These are phyloP conservation scores for Yamagishiella unicocca DNA, from an alignment of 139 green algal genomes.

Conservation along the genomic window DNA sequence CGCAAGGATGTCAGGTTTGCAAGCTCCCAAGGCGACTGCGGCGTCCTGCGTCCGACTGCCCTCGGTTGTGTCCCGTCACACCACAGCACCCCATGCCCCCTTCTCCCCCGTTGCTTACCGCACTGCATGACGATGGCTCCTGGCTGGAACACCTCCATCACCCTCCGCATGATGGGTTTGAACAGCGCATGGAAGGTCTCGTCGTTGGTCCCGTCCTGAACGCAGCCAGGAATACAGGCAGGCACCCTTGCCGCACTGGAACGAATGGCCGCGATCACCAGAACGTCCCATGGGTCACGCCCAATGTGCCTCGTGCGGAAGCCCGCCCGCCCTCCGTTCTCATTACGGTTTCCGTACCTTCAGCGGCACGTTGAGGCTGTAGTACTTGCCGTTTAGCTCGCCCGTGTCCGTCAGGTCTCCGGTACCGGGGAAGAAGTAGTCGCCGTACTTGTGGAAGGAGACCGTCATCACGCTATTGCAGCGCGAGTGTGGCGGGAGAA, in stretches of 20 bases:
- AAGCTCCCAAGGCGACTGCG: no score
- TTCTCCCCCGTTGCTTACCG: slow-evolving; percentile 55
- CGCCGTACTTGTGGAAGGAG: slow-evolving; percentile 95
- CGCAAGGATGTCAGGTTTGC: no score
- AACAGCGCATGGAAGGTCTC: slow-evolving; percentile 88
- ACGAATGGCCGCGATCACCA: no score
- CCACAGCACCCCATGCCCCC: no score
- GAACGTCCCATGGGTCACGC: no score
- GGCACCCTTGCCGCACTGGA: slow-evolving; percentile 34
- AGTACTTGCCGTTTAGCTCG: slow-evolving; percentile 81
- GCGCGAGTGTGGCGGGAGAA: no score
- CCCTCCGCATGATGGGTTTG: slow-evolving; percentile 85
- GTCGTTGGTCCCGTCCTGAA: slow-evolving; percentile 90
- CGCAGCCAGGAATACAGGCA: slow-evolving; percentile 73
- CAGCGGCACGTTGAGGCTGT: slow-evolving; percentile 89
- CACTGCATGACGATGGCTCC: slow-evolving; percentile 97
- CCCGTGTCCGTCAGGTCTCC: slow-evolving; percentile 91
- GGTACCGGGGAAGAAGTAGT: slow-evolving; percentile 97
- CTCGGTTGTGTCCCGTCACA: no score
- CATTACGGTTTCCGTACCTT: slow-evolving; percentile 57
- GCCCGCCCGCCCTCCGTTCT: no score
- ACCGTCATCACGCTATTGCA: slow-evolving; percentile 73
- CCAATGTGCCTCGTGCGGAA: no score
- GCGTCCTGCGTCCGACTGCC: no score
- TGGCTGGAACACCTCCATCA: slow-evolving; percentile 95